These are phyloP conservation scores for Usnea hakonensis DNA, from an alignment of 495 filamentous ascomycete species.

Conservation along the genomic window DNA sequence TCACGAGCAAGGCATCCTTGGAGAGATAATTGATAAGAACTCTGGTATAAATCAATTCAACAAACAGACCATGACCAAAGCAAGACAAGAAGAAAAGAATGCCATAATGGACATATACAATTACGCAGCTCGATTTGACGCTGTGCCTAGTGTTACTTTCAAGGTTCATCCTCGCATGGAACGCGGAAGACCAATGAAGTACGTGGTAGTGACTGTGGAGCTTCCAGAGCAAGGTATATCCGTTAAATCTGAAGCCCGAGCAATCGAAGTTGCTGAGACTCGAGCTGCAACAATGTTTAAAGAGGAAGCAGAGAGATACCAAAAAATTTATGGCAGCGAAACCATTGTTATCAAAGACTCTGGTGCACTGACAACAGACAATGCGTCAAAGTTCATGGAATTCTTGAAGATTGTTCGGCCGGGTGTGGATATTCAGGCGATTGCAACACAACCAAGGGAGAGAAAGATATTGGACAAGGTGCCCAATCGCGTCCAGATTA, in stretches of 20 bases:
- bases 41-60: slow-evolving; percentile 23
- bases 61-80: slow-evolving; percentile 8
- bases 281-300: slow-evolving; percentile 37
- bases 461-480: slow-evolving; percentile 14
- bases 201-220: slow-evolving; percentile 32
- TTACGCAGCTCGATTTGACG: slow-evolving; percentile 41
- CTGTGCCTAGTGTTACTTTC: slow-evolving; percentile 30
- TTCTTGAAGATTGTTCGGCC: slow-evolving; percentile 32
- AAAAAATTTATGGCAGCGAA: slow-evolving; percentile 32
- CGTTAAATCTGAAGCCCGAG: slow-evolving; percentile 26
- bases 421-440: slow-evolving; percentile 26
- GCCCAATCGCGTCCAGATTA: slow-evolving; percentile 24
- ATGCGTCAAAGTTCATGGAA: slow-evolving; percentile 37
- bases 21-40: slow-evolving; percentile 22
- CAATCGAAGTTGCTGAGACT: slow-evolving; percentile 31
- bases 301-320: slow-evolving; percentile 35
- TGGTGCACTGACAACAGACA: slow-evolving; percentile 32
- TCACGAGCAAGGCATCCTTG: slow-evolving; percentile 28
- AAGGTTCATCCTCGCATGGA: slow-evolving; percentile 8
- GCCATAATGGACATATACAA: slow-evolving; percentile 40
- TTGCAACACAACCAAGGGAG: slow-evolving; percentile 8
- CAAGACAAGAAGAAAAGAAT: slow-evolving; percentile 28
- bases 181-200: slow-evolving; percentile 11
- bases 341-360: slow-evolving; percentile 34
- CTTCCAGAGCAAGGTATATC: slow-evolving; percentile 38